These are phyloP conservation scores for Penicillium silybi DNA, from an alignment of 495 filamentous ascomycete species.

Conservation along the genomic window DNA sequence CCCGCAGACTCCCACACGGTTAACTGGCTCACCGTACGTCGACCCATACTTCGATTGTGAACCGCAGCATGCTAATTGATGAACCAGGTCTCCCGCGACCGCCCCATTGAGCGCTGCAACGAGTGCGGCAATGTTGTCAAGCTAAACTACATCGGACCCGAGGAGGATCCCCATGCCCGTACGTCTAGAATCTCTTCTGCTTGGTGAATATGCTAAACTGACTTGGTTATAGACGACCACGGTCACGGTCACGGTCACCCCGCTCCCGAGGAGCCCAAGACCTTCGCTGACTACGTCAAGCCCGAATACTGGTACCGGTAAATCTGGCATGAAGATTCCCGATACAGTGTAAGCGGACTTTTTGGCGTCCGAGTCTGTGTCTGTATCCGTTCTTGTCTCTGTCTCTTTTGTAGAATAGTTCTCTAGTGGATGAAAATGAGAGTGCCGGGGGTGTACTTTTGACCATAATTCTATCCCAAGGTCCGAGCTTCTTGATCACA, in stretches of 20 bases:
- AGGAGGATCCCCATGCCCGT: constrained; percentile 61
- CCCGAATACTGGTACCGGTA: constrained; percentile 80
- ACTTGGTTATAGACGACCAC: constrained; percentile 37
- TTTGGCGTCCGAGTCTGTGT: constrained; percentile 5
- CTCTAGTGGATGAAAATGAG: constrained; percentile 37
- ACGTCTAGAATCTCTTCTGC: constrained; percentile 14
- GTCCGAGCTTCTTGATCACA: background rate
- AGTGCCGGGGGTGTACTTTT: constrained; percentile 8
- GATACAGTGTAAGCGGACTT: constrained; percentile 15
- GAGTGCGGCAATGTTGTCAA: constrained; percentile 96
- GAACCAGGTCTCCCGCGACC: constrained; percentile 74
- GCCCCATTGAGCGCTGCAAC: constrained; percentile 86
- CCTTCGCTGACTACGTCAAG: constrained; percentile 87
- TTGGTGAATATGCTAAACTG: background rate
- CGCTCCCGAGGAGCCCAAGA: constrained; percentile 77
- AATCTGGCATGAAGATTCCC: constrained; percentile 19
- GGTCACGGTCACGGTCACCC: constrained; percentile 50
- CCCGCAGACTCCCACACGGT: constrained; percentile 88
- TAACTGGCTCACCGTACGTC: constrained; percentile 81
- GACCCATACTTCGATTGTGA: background rate
- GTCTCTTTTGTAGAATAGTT: constrained; percentile 46
- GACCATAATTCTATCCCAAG: background rate
- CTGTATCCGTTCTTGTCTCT: constrained; percentile 11
- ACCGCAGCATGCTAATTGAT: background rate
- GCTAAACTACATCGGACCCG: constrained; percentile 90